phyloP scores from a whole-genome alignment of 805 yeast genomes.

The Danielia reshetovae region DNA sequence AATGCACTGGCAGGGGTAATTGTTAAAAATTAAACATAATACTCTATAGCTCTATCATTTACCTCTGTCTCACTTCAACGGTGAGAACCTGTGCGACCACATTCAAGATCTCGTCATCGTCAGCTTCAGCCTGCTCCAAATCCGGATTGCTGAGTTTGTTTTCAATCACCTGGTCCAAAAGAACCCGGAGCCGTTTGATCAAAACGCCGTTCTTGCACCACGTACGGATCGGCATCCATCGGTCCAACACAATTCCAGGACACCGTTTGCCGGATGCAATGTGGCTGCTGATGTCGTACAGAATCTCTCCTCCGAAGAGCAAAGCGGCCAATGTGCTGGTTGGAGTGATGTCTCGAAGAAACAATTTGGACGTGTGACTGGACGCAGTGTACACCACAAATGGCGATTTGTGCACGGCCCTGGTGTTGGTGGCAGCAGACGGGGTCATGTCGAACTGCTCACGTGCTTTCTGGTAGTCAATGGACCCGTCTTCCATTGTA shows the following conservation, averaged over 20 bases:
- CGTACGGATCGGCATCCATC: slow-evolving; percentile 86
- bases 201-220: slow-evolving; percentile 95
- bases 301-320: slow-evolving; percentile 75
- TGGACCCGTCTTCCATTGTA: slow-evolving; percentile 39
- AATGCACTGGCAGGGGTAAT: no score
- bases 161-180: slow-evolving; percentile 67
- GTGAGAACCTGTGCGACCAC: slow-evolving; percentile 17
- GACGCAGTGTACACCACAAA: slow-evolving; percentile 64
- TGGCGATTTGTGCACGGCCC: slow-evolving; percentile 41
- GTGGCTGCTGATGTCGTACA: slow-evolving; percentile 48
- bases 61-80: slow-evolving; percentile 1
- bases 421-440: slow-evolving; percentile 18
- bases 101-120: slow-evolving; percentile 19
- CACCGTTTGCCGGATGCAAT: slow-evolving; percentile 48
- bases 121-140: slow-evolving; percentile 10
- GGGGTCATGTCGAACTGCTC: slow-evolving; percentile 42
- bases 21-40: no score
- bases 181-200: slow-evolving; percentile 60
- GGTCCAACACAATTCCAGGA: slow-evolving; percentile 81
- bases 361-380: slow-evolving; percentile 63
- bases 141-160: slow-evolving; percentile 46
- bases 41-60: no score
- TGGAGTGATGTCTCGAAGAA: slow-evolving; percentile 75
- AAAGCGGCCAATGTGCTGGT: slow-evolving; percentile 65
- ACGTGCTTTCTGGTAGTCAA: slow-evolving; percentile 28